A percentile compares a stretch with the other conserved stretches of the same genome.
Conservation (phyloP, 495 filamentous ascomycete species). For the Schizothecium vesticola region DNA sequence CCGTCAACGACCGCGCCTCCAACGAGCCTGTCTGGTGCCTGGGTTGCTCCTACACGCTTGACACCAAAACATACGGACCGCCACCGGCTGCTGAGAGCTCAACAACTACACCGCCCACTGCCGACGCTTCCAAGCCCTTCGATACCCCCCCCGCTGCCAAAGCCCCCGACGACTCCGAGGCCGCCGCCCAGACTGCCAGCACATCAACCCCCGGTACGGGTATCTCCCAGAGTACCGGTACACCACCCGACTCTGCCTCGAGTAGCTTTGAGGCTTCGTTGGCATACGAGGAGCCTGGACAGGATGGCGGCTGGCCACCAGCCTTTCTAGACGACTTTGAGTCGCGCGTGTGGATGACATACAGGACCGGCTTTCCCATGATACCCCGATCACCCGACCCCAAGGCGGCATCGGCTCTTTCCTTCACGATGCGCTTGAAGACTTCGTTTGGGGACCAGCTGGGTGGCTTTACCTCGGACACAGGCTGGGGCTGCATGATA, state of each 20-base stretch:
- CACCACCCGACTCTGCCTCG: slow-evolving; percentile 41
- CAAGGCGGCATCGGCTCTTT: slow-evolving; percentile 64
- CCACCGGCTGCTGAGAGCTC: slow-evolving; percentile 12
- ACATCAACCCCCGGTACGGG: background rate
- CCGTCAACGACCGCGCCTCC: slow-evolving; percentile 69
- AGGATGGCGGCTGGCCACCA: slow-evolving; percentile 71
- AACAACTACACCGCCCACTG: slow-evolving; percentile 24
- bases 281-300: slow-evolving; percentile 42
- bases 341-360: slow-evolving; percentile 93
- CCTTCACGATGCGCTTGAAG: slow-evolving; percentile 77
- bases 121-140: slow-evolving; percentile 1
- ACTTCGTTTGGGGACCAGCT: slow-evolving; percentile 71
- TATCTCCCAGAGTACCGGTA: slow-evolving; percentile 22
- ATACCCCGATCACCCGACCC: slow-evolving; percentile 77
- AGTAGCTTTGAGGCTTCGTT: slow-evolving; percentile 47
- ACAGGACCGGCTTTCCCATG: slow-evolving; percentile 76
- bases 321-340: slow-evolving; percentile 90
- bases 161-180: background rate
- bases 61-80: slow-evolving; percentile 23
- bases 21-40: slow-evolving; percentile 81
- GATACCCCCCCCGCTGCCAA: background rate
- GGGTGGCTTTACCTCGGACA: slow-evolving; percentile 81
- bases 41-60: slow-evolving; percentile 64
- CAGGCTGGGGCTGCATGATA: slow-evolving; percentile 99
- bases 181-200: background rate